Conservation (phyloP, 2,329 filamentous ascomycete genomes). For the Colletotrichum higginsianum region DNA sequence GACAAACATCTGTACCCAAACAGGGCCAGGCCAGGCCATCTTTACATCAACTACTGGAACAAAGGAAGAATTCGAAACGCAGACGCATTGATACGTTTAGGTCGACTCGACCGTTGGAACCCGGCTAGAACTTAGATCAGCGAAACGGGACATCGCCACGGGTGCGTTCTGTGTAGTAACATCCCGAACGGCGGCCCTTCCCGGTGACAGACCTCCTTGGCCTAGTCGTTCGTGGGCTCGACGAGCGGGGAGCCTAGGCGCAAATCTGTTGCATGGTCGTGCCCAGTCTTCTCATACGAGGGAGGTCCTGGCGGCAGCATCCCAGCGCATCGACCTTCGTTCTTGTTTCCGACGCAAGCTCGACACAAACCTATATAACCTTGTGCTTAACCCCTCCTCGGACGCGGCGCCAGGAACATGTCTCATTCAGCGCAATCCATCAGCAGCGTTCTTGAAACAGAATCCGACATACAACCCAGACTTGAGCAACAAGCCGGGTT, state of each 20-base stretch:
- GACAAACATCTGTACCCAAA: constrained; percentile 5
- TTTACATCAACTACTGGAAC: constrained; percentile 1
- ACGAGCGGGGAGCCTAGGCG: constrained; percentile 18
- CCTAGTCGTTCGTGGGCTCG: constrained; percentile 23
- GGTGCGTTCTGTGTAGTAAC: not conserved
- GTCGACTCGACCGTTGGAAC: not conserved
- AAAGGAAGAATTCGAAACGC: not conserved
- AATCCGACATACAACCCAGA: constrained; percentile 11
- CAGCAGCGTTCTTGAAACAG: not conserved
- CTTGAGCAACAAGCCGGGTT: constrained; percentile 2
- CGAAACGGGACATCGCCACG: not conserved
- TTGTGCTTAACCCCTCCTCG: constrained; percentile 21
- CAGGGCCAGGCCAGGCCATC: not conserved
- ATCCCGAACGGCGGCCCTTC: not conserved
- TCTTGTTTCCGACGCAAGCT: constrained; percentile 29
- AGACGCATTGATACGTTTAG: not conserved
- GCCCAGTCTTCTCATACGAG: constrained; percentile 26
- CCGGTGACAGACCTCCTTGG: not conserved
- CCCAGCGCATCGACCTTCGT: constrained; percentile 40
- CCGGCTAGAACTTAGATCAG: not conserved
- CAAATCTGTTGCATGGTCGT: constrained; percentile 37
- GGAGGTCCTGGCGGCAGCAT: constrained; percentile 38
- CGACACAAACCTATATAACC: constrained; percentile 38
- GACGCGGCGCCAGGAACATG: constrained; percentile 8
- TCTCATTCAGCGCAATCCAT: constrained; percentile 14